Evolutionary conservation across 345 rosid genomes (phyloP), one percentile per base, ranked within the genome.

Genomic region (Laguncularia racemosa): DNA sequence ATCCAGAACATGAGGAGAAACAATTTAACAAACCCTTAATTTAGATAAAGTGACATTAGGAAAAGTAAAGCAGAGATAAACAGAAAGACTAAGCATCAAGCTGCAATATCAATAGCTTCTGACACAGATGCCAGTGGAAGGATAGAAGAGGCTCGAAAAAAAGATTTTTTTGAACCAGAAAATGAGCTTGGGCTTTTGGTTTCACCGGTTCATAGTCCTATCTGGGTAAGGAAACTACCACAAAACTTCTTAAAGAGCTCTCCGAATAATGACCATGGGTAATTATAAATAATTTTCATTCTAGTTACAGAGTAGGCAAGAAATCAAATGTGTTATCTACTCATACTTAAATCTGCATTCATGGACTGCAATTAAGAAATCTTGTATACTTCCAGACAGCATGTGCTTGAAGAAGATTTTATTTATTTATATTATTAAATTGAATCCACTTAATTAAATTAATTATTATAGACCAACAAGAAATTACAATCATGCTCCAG

Each of bases 141-240:
- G 73, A 68, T 70, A 18, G 96, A 88, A 40, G 86, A 83, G 67
- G 63, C 79, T 19, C 60, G 67, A 48, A 86, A 73, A 72, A 77
- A 79, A 50, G 90, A 85, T 70, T 82, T 76, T 52, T 81, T 90
- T 45, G 96, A 85, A 60, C 73, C 87, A 43, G 96, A 87, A 76
- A 81, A 73, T 58, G 93, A 83, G 69, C 79, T 62, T 19, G 38
- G 60, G 18, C 69, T 73, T 46, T 50, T 61, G 38, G 79, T 61
- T 16, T 81, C 88, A 43, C 74, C 82, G 18, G 43, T 71, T 15
- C 64, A 60, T 48, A 62, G 59, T 33, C 65, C 67, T 40, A 54
- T 69, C 58, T 83, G 65, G 67, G 53, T 68, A 60, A 88, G 80
- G 78, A 83, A 73, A 56, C 57, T 73, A 15, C 87, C 67, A 60